Base-by-base conservation (phyloP, 2,329 filamentous ascomycete species). In the Cladophialophora exuberans region DNA sequence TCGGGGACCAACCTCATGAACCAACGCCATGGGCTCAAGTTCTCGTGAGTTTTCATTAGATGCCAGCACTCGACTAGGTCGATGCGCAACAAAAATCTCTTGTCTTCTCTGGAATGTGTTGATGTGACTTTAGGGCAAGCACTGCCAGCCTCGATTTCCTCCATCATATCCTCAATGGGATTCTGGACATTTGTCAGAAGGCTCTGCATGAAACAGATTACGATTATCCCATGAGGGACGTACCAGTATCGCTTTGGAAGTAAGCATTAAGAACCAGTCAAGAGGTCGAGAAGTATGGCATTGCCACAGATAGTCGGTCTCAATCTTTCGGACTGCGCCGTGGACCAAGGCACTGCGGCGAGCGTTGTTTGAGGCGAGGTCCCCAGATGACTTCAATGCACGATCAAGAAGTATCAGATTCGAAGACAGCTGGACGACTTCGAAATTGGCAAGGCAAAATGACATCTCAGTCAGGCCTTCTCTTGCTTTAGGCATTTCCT, bases 191-290 rank as follows among this genome's bases (percentile, higher is more conserved):
- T 3, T 22, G 25, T 31, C 13, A 31, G 42, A 23, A n/a, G 15
- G 15, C 39, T 43, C 15, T 6, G 3, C n/a, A 5, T 23, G 17
- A 1, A 13, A 22, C 23, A 15, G n/a, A 43, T n/a, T 7, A 23
- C 4, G 17, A 11, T n/a, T 22, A 26, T 10, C 6, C 20, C 7
- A 31, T 10, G n/a, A 10, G n/a, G 11, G 15, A 45, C 25, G 11
- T 20, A 45, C 42, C n/a, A 45, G 26, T 18, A 45, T 45, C 11
- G 42, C 42, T 31, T 45, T 45, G 1, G 42, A 30, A 26, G 42
- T 45, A 15, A 45, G 42, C 42, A 45, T 45, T 13, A 31, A 45
- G 23, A 31, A 45, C 25, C 42, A 45, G 42, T 31, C 42, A 45
- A 45, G 26, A 13, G 42, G 42, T n/a, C 42, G 25, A 2, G 25